Percentiles rank a stretch among this genome's conserved stretches.
Evolutionary conservation across 345 rosid genomes (phyloP).

Genomic region (Hirschfeldia incana): DNA sequence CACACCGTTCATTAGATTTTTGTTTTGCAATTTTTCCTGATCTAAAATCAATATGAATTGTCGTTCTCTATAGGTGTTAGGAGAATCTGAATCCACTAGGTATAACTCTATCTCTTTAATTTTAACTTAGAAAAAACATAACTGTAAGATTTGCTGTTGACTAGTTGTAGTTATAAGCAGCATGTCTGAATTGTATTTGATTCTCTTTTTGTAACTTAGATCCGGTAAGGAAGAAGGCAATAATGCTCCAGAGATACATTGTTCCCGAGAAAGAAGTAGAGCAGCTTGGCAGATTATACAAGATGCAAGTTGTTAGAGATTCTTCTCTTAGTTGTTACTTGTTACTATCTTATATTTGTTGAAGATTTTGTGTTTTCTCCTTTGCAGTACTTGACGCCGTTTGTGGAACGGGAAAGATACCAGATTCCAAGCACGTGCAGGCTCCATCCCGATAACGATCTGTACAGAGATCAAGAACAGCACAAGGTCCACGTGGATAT

Average conservation of each 20-base stretch:
- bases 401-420: conserved; percentile 67
- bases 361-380: neutral
- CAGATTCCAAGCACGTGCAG: conserved; percentile 62
- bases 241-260: conserved; percentile 64
- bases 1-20: neutral
- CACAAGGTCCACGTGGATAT: conserved; percentile 77
- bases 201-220: conserved; percentile 23
- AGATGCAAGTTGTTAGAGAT: conserved; percentile 49
- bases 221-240: neutral
- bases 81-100: conserved; percentile 49
- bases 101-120: conserved; percentile 12
- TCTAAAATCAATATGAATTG: neutral
- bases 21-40: neutral
- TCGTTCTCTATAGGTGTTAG: conserved; percentile 36
- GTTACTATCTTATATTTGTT: neutral
- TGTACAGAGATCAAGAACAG: conserved; percentile 87
- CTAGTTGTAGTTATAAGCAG: neutral
- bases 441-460: conserved; percentile 79
- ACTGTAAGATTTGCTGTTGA: neutral
- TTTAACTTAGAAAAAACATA: neutral
- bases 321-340: neutral
- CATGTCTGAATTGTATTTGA: neutral
- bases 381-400: conserved; percentile 82
- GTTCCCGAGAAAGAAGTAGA: conserved; percentile 89
- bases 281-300: conserved; percentile 79